A percentile compares a stretch with the other conserved stretches of the same genome.
phyloP scores from a whole-genome alignment of 129 eudicot genomes.

The Escallonia rubra region DNA sequence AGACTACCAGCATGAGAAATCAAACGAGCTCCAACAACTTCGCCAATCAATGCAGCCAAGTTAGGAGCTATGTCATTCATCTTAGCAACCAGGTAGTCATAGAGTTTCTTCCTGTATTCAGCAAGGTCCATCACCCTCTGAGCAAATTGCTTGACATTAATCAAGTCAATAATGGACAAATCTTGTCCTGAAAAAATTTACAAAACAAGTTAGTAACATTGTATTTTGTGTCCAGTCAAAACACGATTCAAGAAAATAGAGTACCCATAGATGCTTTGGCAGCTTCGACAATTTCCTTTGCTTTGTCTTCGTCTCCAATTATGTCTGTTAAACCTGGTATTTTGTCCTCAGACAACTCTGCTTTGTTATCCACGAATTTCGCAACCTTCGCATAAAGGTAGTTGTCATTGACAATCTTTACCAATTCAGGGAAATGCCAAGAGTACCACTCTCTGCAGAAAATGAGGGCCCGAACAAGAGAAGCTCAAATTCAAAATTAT shows the following conservation, averaged over 20 bases:
- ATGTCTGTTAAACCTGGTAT: slow-evolving; percentile 59
- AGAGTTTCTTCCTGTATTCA: slow-evolving; percentile 85
- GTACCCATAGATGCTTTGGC: slow-evolving; percentile 97
- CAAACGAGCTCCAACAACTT: slow-evolving; percentile 91
- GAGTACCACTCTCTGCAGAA: slow-evolving; percentile 83
- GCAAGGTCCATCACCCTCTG: slow-evolving; percentile 90
- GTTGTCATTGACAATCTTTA: slow-evolving; percentile 84
- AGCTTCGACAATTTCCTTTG: slow-evolving; percentile 94
- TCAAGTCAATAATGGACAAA: slow-evolving; percentile 80
- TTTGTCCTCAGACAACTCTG: slow-evolving; percentile 72
- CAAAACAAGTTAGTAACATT: neutral
- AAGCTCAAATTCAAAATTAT: neutral
- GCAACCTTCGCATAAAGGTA: slow-evolving; percentile 82
- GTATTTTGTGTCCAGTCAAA: neutral
- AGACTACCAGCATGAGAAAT: slow-evolving; percentile 98
- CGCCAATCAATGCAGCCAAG: slow-evolving; percentile 90
- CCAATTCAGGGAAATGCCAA: slow-evolving; percentile 96
- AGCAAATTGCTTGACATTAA: slow-evolving; percentile 81
- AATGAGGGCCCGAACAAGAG: neutral
- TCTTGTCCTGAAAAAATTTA: slow-evolving; percentile 57
- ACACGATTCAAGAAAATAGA: neutral
- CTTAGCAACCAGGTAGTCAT: slow-evolving; percentile 80
- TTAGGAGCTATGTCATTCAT: slow-evolving; percentile 95
- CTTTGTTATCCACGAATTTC: slow-evolving; percentile 68
- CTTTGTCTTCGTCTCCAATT: slow-evolving; percentile 92